phyloP scores from a whole-genome alignment of 495 filamentous ascomycete species.

The Achaetomiella virescens region DNA sequence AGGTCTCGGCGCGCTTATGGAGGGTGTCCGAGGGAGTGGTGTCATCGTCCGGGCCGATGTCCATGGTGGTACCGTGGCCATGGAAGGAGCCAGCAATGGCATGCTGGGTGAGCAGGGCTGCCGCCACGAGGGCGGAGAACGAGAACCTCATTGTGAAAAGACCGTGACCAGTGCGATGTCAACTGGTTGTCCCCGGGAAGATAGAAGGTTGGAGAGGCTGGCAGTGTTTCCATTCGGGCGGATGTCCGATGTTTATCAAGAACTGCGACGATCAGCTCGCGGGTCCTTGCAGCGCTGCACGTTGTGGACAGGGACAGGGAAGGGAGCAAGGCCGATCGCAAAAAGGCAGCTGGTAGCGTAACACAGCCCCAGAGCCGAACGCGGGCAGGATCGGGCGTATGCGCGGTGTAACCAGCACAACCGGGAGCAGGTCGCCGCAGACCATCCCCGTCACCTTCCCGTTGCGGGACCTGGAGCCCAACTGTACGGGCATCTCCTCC shows the following conservation, averaged over 20 bases:
- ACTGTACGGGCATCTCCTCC: neutral
- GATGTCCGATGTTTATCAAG: neutral
- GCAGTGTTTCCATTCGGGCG: neutral
- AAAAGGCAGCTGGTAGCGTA: constrained; percentile 5
- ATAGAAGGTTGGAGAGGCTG: neutral
- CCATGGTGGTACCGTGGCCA: constrained; percentile 15
- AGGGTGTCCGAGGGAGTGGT: constrained; percentile 5
- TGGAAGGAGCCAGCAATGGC: constrained; percentile 12
- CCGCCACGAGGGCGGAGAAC: constrained; percentile 12
- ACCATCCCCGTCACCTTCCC: constrained; percentile 1
- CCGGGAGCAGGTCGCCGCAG: neutral
- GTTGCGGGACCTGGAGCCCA: neutral
- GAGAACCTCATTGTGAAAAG: constrained; percentile 6
- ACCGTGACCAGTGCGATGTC: neutral
- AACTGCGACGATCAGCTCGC: neutral
- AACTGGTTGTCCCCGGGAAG: neutral
- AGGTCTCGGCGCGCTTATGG: constrained; percentile 24
- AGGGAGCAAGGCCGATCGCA: neutral
- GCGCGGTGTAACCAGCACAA: neutral
- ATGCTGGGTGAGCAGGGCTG: neutral
- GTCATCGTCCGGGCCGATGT: constrained; percentile 25
- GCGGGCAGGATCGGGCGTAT: neutral
- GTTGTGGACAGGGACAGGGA: constrained; percentile 4
- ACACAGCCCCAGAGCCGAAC: neutral
- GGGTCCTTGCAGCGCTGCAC: neutral